Conservation (phyloP, 129 eudicot genomes). For the Logfia minima region DNA sequence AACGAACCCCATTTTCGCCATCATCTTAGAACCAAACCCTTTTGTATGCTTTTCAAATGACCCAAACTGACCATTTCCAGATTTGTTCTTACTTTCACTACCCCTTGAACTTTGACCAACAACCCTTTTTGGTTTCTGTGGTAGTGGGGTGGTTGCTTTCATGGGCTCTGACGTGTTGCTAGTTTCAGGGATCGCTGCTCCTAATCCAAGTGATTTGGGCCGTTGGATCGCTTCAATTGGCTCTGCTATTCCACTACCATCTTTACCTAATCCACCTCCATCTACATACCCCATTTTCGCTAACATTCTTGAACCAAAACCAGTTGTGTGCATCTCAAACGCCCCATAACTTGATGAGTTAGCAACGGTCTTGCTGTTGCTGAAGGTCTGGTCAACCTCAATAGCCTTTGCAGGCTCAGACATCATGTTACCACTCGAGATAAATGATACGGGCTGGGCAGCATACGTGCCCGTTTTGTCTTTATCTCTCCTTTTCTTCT, state of each 20-base stretch:
- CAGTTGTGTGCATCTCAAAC: slow-evolving; percentile 92
- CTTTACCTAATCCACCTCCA: slow-evolving; percentile 76
- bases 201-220: slow-evolving; percentile 89
- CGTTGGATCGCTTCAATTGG: slow-evolving; percentile 80
- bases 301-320: slow-evolving; percentile 93
- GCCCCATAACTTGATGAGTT: slow-evolving; percentile 60
- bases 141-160: slow-evolving; percentile 21
- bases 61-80: slow-evolving; percentile 39
- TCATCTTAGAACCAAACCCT: slow-evolving; percentile 95
- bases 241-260: slow-evolving; percentile 69
- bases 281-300: slow-evolving; percentile 89
- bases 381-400: slow-evolving; percentile 19
- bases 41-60: slow-evolving; percentile 86
- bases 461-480: slow-evolving; percentile 61
- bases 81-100: slow-evolving; percentile 20
- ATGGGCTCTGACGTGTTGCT: slow-evolving; percentile 26
- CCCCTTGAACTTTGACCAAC: slow-evolving; percentile 30
- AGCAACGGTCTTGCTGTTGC: slow-evolving; percentile 21
- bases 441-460: slow-evolving; percentile 71
- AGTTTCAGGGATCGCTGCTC: slow-evolving; percentile 62
- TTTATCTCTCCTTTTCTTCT: slow-evolving; percentile 42
- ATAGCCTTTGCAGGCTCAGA: slow-evolving; percentile 41
- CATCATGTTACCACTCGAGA: slow-evolving; percentile 76
- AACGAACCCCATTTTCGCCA: slow-evolving; percentile 92
- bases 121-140: slow-evolving; percentile 29